phyloP scores from a whole-genome alignment of 495 filamentous ascomycete species.

The Neurospora cerealis region DNA sequence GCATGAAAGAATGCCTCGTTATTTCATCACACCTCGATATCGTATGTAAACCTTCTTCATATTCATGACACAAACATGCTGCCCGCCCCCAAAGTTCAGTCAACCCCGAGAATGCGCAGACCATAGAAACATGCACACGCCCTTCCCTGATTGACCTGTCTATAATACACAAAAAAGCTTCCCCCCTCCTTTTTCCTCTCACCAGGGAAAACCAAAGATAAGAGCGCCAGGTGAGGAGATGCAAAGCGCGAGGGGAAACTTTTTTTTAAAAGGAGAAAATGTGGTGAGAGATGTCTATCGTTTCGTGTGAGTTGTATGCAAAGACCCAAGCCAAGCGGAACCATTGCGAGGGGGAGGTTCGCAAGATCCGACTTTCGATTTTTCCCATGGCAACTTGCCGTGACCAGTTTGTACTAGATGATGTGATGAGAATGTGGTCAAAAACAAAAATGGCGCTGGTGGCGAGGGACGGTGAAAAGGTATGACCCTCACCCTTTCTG shows the following conservation, averaged over 20 bases:
- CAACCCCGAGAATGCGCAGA: background rate
- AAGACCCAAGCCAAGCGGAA: constrained; percentile 5
- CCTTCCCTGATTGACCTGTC: constrained; percentile 4
- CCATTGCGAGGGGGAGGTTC: background rate
- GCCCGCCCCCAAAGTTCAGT: background rate
- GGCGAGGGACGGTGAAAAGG: background rate
- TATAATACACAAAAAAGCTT: constrained; percentile 13
- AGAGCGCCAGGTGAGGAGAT: background rate
- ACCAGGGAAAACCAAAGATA: background rate
- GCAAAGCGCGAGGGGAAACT: background rate
- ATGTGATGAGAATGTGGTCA: background rate
- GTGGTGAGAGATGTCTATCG: constrained; percentile 10
- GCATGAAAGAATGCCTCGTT: background rate
- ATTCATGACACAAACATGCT: background rate
- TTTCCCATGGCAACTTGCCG: background rate
- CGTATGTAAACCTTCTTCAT: background rate
- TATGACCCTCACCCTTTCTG: background rate
- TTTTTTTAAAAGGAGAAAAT: background rate
- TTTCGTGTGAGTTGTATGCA: constrained; percentile 4
- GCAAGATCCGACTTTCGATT: background rate
- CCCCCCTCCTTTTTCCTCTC: background rate
- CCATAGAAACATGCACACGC: background rate
- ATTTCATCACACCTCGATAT: background rate
- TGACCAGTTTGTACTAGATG: background rate
- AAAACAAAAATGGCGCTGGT: background rate